These are phyloP conservation scores for Malassezia equina DNA, from an alignment of 1,284 basidiomycete species.

Conservation along the genomic window DNA sequence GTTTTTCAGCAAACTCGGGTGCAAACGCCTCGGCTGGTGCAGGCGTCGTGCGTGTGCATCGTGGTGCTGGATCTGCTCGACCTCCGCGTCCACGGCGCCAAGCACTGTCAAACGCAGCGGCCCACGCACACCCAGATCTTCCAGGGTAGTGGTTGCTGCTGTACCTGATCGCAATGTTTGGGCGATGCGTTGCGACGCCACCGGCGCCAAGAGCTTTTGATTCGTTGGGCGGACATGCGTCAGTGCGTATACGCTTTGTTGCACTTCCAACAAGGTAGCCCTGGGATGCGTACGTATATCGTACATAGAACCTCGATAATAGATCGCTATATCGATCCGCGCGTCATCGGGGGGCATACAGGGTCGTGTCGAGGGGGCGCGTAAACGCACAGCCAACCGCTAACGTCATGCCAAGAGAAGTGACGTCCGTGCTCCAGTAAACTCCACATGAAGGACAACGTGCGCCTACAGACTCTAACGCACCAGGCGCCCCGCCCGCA, in stretches of 20 bases:
- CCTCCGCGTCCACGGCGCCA: neutral
- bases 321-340: neutral
- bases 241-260: neutral
- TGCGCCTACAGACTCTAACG: neutral
- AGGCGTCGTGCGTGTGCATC: constrained; percentile 19
- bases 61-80: neutral
- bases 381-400: neutral
- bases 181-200: neutral
- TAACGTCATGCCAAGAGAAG: neutral
- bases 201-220: constrained; percentile 10
- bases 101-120: constrained; percentile 4
- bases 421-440: neutral
- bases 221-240: neutral
- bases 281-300: neutral
- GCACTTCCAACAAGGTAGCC: neutral
- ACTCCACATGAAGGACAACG: neutral
- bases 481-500: neutral
- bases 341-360: neutral
- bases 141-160: neutral
- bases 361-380: neutral
- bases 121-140: neutral
- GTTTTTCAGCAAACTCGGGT: constrained; percentile 34
- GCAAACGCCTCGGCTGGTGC: constrained; percentile 27
- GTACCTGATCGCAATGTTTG: neutral
- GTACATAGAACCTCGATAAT: neutral